phyloP scores from a whole-genome alignment of 1,284 basidiomycete species.

The Irpex sp. region DNA sequence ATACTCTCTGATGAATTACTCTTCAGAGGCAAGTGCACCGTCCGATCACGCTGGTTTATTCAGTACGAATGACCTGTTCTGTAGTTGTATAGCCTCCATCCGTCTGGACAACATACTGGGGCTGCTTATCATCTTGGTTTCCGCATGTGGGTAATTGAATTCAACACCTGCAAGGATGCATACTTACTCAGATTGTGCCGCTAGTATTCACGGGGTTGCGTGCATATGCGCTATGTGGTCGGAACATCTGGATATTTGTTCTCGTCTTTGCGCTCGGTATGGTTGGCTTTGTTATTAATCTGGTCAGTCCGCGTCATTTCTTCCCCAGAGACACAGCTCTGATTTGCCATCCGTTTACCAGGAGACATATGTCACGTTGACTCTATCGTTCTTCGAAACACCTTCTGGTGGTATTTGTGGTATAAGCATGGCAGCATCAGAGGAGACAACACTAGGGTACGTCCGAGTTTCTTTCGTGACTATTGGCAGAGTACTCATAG shows the following conservation, averaged over 20 bases:
- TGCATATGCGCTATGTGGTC: background rate
- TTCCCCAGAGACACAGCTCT: background rate
- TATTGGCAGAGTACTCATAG: background rate
- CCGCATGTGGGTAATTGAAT: background rate
- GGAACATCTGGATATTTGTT: background rate
- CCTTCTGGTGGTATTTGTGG: too few relatives aligned
- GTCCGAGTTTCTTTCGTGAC: too few relatives aligned
- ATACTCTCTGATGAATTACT: background rate
- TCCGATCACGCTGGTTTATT: background rate
- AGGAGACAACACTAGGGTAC: too few relatives aligned
- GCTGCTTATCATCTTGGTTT: background rate
- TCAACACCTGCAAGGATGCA: background rate
- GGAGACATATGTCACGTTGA: background rate
- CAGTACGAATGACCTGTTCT: background rate
- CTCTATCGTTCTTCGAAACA: too few relatives aligned
- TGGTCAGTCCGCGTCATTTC: background rate
- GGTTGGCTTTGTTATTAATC: background rate
- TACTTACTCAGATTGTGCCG: background rate
- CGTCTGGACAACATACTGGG: background rate
- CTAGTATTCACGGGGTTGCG: background rate
- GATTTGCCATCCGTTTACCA: background rate
- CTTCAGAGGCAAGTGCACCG: background rate
- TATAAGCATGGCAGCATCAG: too few relatives aligned
- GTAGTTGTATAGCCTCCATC: background rate
- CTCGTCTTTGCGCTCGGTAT: background rate